phyloP scores from a whole-genome alignment of 306 rosid species.

The Dicorynia guianensis region DNA sequence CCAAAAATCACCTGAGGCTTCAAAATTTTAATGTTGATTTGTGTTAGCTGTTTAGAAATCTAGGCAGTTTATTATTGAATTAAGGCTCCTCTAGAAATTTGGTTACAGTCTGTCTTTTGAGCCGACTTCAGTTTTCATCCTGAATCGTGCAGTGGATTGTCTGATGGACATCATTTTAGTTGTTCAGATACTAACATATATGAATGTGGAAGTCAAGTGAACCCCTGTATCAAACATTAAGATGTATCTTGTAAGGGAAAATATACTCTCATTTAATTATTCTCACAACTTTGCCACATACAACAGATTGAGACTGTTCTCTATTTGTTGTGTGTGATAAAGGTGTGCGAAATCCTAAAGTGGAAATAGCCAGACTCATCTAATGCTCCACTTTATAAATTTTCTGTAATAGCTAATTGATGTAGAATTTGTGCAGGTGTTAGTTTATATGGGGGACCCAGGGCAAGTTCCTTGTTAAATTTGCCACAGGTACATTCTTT shows the following conservation, averaged over 20 bases:
- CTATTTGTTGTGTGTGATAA: too few species aligned
- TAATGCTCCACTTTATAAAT: background rate
- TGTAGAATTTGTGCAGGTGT: slow-evolving; percentile 63
- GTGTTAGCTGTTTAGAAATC: background rate
- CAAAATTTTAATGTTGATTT: background rate
- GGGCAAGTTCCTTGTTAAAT: slow-evolving; percentile 68
- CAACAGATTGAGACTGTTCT: too few species aligned
- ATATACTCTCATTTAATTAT: too few species aligned
- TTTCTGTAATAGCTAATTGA: slow-evolving; percentile 20
- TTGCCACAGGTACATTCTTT: slow-evolving; percentile 73
- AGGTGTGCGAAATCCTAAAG: too few species aligned
- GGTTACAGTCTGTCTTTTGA: slow-evolving; percentile 4
- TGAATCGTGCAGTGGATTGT: slow-evolving; percentile 1
- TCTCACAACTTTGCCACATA: too few species aligned
- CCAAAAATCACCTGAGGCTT: background rate
- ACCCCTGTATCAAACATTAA: background rate
- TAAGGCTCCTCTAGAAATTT: background rate
- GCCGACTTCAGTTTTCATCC: slow-evolving; percentile 5
- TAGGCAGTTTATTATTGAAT: background rate
- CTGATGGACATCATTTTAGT: slow-evolving; percentile 1
- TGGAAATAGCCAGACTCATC: too few species aligned
- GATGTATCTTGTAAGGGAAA: background rate
- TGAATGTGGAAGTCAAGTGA: slow-evolving; percentile 9
- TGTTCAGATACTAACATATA: background rate
- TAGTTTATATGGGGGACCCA: slow-evolving; percentile 86